A percentile compares a stretch with the other conserved stretches of the same genome.
Evolutionary conservation across 371 early-diverging fungal species (phyloP).

Genomic region (Mortierella sp.): DNA sequence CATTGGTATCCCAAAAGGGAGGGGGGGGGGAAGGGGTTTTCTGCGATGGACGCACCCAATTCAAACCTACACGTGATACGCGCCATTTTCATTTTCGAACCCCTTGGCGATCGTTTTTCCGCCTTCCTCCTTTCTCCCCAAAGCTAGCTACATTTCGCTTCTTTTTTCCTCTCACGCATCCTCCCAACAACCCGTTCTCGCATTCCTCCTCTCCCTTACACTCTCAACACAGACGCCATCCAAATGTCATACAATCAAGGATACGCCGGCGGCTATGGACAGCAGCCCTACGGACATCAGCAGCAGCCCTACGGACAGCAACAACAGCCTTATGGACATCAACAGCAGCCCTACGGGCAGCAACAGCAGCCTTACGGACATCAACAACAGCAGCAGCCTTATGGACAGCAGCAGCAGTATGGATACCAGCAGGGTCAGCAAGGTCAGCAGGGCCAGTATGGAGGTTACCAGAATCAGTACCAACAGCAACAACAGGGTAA

Average conservation of each 20-base stretch:
- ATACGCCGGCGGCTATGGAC: slow-evolving; percentile 12
- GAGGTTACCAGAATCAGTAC: slow-evolving; percentile 10
- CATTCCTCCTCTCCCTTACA: not conserved
- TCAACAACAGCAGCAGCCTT: slow-evolving; percentile 19
- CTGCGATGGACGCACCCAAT: too few relatives aligned
- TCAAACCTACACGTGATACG: too few relatives aligned
- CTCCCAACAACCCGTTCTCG: not conserved
- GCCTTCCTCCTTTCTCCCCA: not conserved
- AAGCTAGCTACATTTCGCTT: too few relatives aligned
- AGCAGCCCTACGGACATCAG: not conserved
- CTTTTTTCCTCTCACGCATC: slow-evolving; percentile 6
- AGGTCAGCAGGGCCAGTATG: too few relatives aligned
- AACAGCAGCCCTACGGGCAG: slow-evolving; percentile 26
- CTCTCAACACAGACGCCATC: not conserved
- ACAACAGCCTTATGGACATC: slow-evolving; percentile 27
- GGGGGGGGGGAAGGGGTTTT: too few relatives aligned
- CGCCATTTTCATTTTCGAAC: too few relatives aligned
- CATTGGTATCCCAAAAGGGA: too few relatives aligned
- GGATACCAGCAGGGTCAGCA: slow-evolving; percentile 3
- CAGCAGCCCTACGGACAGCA: slow-evolving; percentile 13
- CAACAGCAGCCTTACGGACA: slow-evolving; percentile 29
- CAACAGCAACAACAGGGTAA: slow-evolving; percentile 37
- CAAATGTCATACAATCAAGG: slow-evolving; percentile 25
- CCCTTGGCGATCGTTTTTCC: too few relatives aligned
- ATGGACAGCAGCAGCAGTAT: slow-evolving; percentile 13